phyloP scores from a whole-genome alignment of 148 eudicot species.

The Rhododendron henanense region DNA sequence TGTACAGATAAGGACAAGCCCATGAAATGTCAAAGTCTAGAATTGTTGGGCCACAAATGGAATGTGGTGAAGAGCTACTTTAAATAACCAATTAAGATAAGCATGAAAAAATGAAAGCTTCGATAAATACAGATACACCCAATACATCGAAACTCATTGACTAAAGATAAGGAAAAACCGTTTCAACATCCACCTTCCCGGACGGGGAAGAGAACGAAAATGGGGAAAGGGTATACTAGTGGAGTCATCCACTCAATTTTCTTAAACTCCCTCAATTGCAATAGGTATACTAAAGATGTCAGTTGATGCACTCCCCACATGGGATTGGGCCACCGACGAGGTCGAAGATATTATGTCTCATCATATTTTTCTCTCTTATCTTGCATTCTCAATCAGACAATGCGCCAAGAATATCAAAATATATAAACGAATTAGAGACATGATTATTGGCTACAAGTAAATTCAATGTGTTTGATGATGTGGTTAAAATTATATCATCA shows the following conservation, averaged over 20 bases:
- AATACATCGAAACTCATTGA: too few species aligned
- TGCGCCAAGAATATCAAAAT: background rate
- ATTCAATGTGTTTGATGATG: background rate
- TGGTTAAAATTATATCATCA: background rate
- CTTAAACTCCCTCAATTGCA: too few species aligned
- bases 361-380: background rate
- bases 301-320: background rate
- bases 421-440: background rate
- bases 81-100: too few species aligned
- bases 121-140: too few species aligned
- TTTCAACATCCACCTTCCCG: too few species aligned
- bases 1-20: background rate
- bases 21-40: background rate
- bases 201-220: too few species aligned
- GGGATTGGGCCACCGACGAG: background rate
- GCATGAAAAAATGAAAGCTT: too few species aligned
- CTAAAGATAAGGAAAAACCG: too few species aligned
- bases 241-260: too few species aligned
- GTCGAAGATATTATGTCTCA: background rate
- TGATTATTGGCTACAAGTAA: background rate
- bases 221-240: too few species aligned
- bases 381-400: background rate
- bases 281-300: background rate
- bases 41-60: background rate
- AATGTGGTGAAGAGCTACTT: background rate